phyloP scores from a whole-genome alignment of 352 stramenopile species.

The Pythium aquatile region DNA sequence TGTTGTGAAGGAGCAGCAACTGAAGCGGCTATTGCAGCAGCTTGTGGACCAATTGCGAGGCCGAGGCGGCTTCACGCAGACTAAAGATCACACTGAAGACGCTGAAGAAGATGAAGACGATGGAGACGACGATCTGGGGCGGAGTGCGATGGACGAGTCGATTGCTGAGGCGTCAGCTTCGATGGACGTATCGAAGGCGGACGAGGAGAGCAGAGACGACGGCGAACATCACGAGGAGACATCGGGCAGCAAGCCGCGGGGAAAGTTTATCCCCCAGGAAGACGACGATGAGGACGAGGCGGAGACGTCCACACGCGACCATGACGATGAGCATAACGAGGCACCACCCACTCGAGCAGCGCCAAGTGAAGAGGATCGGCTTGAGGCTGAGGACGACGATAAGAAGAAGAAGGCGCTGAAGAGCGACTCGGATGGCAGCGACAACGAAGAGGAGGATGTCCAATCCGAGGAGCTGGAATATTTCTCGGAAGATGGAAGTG shows the following conservation, averaged over 20 bases:
- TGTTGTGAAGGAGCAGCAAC: slow-evolving; percentile 67
- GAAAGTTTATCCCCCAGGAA: slow-evolving; percentile 19
- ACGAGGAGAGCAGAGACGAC: slow-evolving; percentile 15
- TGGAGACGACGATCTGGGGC: slow-evolving; percentile 30
- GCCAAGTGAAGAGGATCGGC: slow-evolving; percentile 6
- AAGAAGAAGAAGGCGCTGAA: slow-evolving; percentile 44
- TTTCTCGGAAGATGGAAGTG: slow-evolving; percentile 77
- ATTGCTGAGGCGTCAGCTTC: slow-evolving; percentile 37
- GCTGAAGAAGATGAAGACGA: slow-evolving; percentile 4
- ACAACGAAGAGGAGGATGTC: slow-evolving; percentile 50
- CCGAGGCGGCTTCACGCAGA: slow-evolving; percentile 1
- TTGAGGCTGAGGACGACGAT: slow-evolving; percentile 33
- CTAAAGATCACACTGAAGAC: background rate
- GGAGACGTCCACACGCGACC: background rate
- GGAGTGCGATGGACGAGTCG: slow-evolving; percentile 43
- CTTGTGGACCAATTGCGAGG: slow-evolving; percentile 53
- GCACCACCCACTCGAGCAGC: background rate
- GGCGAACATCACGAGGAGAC: background rate
- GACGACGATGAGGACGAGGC: slow-evolving; percentile 8
- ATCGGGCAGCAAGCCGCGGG: background rate
- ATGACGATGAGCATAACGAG: background rate
- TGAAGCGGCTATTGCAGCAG: slow-evolving; percentile 57
- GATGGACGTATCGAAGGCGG: slow-evolving; percentile 25
- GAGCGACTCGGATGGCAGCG: slow-evolving; percentile 51
- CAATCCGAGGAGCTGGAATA: slow-evolving; percentile 81